Evolutionary conservation across 257 asterid genomes (phyloP), one percentile per base, ranked within the genome.

Genomic region (Gynochthodes officinalis): DNA sequence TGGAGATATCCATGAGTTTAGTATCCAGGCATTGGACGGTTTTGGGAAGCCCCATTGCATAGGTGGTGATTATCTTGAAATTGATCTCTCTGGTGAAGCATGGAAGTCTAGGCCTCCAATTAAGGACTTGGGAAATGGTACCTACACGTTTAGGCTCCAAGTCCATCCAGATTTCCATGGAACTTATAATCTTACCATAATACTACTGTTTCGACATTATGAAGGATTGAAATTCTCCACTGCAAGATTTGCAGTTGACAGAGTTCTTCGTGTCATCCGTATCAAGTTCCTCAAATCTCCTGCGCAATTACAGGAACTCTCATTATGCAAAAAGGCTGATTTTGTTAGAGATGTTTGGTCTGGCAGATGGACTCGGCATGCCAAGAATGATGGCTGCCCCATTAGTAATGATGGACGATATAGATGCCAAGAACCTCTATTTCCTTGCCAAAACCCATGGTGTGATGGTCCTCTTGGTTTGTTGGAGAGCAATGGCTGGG

Each of bases 1-100:
- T 28, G 95, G 91, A 70, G 89, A 88, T 53, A 69, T 81, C 62
- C 99, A 92, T 79, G 91, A 89, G 37, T 85, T 95, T 75, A 85
- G 78, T 70, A 83, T 95, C 73, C 94, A 90, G 42, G 86, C 96
- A n/a, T 30, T 95, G 82, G 96, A 95, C 80, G 96, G 89, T 23
- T 82, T 78, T 0, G 90, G 93, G 53, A 65, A 72, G 40, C 87
- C 86, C 0, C 96, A 65, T 72, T 95, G 99, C 48, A 69, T 70
- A n/a, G 97, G 99, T 50, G 99, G 98, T 30, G 99, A 95, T 71
- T 92, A 92, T 75, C 87, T 90, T 72, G 98, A 95, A 78, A 89
- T 81, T 16, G 97, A 95, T 84, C 83, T 95, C 18, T 83, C 98
- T 0, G 86, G 98, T 50, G 97, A 90, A 27, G 76, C 64, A 0